Evolutionary conservation across 768 basidiomycete species (phyloP), one percentile per base, ranked within the genome.

Genomic region (Mycena vitilis): DNA sequence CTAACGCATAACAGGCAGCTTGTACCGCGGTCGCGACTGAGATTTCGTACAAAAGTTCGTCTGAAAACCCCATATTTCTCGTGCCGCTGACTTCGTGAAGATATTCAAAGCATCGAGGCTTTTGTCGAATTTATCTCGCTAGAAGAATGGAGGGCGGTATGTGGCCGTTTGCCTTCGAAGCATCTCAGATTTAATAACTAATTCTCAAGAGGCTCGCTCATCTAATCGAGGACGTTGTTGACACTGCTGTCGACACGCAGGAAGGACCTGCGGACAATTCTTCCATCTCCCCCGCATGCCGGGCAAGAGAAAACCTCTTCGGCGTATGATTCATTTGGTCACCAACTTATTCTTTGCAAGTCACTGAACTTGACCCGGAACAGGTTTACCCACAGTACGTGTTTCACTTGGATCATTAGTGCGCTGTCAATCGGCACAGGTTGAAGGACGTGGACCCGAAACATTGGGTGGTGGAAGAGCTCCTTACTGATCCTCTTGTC

Each of bases 21-120:
- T 72, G 71, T 53, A 72, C 71, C 11, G 71, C 71, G 1, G 71
- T 72, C 5, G 52, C 60, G 8, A 72, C 64, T 0, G 71, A 72
- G n/a, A 65, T 72, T 5, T 65, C 71, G 0, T 72, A 72, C 40
- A 60, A 72, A 36, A 44, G 66, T 68, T 44, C 37, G 23, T 38
- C 0, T 57, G 5, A 36, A 5, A 25, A 15, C 15, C 2, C 22
- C 22, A 37, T 8, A 8, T 18, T 7, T 16, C 36, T 18, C 22
- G 44, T 20, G 20, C 20, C 52, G n/a, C 40, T 40, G 40, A 40
- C 4, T 15, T 40, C 2, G 40, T 11, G 15, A 40, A 68, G 66
- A 69, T 23, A 47, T 59, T 16, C 7, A 22, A n/a, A 23, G 37
- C 37, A 49, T 58, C 18, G 67, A 72, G 22, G 71, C 71, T 5